These are phyloP conservation scores for Solanum hybrid DNA, from an alignment of 305 asterid genomes.

Conservation along the genomic window DNA sequence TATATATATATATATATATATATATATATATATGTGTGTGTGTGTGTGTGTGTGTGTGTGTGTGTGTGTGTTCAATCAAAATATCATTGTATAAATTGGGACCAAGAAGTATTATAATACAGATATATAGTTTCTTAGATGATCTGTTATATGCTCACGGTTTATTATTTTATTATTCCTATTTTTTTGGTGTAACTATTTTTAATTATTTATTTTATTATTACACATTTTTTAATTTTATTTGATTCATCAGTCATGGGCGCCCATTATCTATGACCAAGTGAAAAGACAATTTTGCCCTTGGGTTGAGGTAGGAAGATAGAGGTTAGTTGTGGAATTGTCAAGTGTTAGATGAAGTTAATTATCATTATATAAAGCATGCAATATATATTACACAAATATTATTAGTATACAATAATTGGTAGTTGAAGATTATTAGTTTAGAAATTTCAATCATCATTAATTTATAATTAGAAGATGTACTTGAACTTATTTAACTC, in stretches of 20 bases:
- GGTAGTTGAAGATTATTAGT: not conserved
- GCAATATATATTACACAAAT: not conserved
- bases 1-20: no score
- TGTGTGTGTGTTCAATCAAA: not conserved
- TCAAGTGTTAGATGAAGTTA: not conserved
- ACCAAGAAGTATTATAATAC: not conserved
- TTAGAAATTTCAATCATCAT: not conserved
- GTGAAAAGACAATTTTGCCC: constrained; percentile 22
- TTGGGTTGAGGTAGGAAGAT: not conserved
- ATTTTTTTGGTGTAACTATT: not conserved
- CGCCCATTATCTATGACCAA: constrained; percentile 19
- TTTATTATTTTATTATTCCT: not conserved
- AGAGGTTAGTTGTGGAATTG: not conserved
- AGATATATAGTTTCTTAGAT: not conserved
- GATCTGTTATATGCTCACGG: not conserved
- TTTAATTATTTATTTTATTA: not conserved
- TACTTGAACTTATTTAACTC: not conserved
- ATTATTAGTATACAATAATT: not conserved
- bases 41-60: no score
- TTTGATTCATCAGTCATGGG: constrained; percentile 12
- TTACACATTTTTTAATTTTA: not conserved
- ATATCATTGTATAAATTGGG: not conserved
- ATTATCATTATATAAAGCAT: not conserved
- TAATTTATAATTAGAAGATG: not conserved
- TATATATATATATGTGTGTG: no score